Evolutionary conservation across 495 filamentous ascomycete species (phyloP).

Genomic region (Thermothielavioides terrestris): DNA sequence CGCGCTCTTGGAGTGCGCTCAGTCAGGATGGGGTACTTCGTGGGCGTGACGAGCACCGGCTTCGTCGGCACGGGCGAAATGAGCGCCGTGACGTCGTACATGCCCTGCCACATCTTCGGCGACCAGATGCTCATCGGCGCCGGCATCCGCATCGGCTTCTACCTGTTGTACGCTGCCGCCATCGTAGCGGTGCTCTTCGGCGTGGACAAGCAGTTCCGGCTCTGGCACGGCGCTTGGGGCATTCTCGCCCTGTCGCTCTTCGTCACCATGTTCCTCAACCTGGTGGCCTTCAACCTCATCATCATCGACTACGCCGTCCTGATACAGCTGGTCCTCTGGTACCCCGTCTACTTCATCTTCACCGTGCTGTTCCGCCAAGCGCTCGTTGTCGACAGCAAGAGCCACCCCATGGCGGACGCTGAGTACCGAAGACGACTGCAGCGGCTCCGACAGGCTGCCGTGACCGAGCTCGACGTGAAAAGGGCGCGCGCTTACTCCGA

Average conservation of each 20-base stretch:
- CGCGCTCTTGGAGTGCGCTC: background rate
- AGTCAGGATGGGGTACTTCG: slow-evolving; percentile 21
- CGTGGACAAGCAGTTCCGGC: slow-evolving; percentile 26
- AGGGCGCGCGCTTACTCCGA: slow-evolving; percentile 20
- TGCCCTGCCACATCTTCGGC: slow-evolving; percentile 27
- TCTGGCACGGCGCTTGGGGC: slow-evolving; percentile 27
- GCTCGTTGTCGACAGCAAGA: slow-evolving; percentile 11
- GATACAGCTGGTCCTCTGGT: slow-evolving; percentile 26
- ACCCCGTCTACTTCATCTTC: slow-evolving; percentile 26
- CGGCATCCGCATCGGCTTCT: slow-evolving; percentile 26
- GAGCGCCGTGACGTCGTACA: slow-evolving; percentile 23
- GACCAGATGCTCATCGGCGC: slow-evolving; percentile 28
- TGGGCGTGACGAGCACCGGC: slow-evolving; percentile 20
- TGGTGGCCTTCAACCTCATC: slow-evolving; percentile 19
- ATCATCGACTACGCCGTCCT: slow-evolving; percentile 27
- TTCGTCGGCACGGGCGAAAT: slow-evolving; percentile 25
- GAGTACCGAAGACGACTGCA: slow-evolving; percentile 19
- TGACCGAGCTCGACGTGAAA: slow-evolving; percentile 14
- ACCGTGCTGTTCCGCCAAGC: slow-evolving; percentile 23
- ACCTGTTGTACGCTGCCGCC: slow-evolving; percentile 23
- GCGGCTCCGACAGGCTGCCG: slow-evolving; percentile 6
- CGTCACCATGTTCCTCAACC: slow-evolving; percentile 23
- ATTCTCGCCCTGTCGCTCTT: slow-evolving; percentile 23
- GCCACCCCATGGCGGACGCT: slow-evolving; percentile 6
- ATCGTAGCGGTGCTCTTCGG: slow-evolving; percentile 23